A percentile compares a stretch with the other conserved stretches of the same genome.
Evolutionary conservation across 805 yeast species (phyloP).

Genomic region (Suhomyces pyralidae): DNA sequence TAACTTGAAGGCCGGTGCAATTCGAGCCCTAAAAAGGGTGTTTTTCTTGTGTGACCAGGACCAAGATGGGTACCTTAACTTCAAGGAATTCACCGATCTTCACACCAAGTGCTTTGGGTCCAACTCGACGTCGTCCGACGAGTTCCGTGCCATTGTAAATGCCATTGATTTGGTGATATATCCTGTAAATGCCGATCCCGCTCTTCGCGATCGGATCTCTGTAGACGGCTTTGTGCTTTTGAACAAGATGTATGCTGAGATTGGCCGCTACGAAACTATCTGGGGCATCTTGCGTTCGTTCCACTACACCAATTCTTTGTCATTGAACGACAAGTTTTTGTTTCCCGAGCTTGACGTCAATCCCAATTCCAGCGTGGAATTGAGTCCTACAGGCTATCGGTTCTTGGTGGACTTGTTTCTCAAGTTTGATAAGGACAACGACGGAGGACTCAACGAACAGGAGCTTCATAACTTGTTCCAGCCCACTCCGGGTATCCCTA

Average conservation of each 20-base stretch:
- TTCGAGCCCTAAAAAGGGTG: slow-evolving; percentile 72
- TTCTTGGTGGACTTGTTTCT: slow-evolving; percentile 88
- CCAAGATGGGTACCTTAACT: slow-evolving; percentile 80
- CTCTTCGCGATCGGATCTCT: slow-evolving; percentile 52
- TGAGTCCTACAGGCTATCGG: slow-evolving; percentile 88
- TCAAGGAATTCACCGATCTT: slow-evolving; percentile 62
- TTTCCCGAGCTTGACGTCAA: slow-evolving; percentile 78
- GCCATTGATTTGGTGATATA: slow-evolving; percentile 31
- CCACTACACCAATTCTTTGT: slow-evolving; percentile 88
- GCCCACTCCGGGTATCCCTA: slow-evolving; percentile 93
- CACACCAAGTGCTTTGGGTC: slow-evolving; percentile 72
- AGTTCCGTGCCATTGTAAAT: slow-evolving; percentile 36
- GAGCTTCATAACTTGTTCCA: slow-evolving; percentile 70
- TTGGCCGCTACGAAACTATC: slow-evolving; percentile 92
- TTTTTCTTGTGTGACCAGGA: slow-evolving; percentile 85
- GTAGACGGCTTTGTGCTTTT: slow-evolving; percentile 72
- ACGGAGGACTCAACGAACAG: slow-evolving; percentile 81
- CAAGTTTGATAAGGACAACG: slow-evolving; percentile 89
- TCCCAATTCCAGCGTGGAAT: slow-evolving; percentile 74
- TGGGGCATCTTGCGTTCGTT: slow-evolving; percentile 93
- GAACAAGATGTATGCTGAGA: slow-evolving; percentile 80
- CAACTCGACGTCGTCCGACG: slow-evolving; percentile 22
- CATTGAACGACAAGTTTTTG: slow-evolving; percentile 75
- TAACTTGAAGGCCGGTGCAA: slow-evolving; percentile 70
- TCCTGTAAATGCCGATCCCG: slow-evolving; percentile 11